These are phyloP conservation scores for Thymus mandschuricus DNA, from an alignment of 257 asterid genomes.

Conservation along the genomic window DNA sequence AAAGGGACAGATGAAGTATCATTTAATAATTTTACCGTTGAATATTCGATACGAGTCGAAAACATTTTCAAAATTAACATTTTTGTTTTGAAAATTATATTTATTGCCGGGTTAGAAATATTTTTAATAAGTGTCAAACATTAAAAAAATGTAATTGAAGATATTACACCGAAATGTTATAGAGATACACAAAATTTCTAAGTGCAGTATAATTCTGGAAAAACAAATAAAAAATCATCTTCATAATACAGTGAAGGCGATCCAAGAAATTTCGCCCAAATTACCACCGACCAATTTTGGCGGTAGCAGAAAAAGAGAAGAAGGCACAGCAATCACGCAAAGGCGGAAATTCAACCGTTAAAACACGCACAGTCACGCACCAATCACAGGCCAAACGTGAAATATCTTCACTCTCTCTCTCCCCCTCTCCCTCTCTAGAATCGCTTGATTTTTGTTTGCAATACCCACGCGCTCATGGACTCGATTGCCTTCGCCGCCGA, in stretches of 20 bases:
- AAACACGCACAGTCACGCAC: conserved; percentile 6
- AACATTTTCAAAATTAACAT: too few species aligned
- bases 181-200: too few species aligned
- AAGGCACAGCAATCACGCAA: background rate
- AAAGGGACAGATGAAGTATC: too few species aligned
- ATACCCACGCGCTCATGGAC: conserved; percentile 39
- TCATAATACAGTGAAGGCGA: background rate
- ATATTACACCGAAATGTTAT: too few species aligned
- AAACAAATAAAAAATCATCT: too few species aligned
- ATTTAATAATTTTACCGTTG: too few species aligned
- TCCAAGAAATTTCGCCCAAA: conserved; percentile 11
- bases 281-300: background rate
- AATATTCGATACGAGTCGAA: too few species aligned
- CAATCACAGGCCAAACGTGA: conserved; percentile 6
- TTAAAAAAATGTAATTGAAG: too few species aligned
- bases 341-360: conserved; percentile 3
- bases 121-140: too few species aligned
- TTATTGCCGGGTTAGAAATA: too few species aligned
- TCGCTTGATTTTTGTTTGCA: conserved; percentile 24
- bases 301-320: background rate
- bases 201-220: too few species aligned
- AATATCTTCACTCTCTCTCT: conserved; percentile 19
- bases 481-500: conserved; percentile 35
- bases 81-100: too few species aligned
- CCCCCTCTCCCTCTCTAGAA: background rate